Percentiles rank a stretch among this genome's conserved stretches.
Evolutionary conservation across 768 basidiomycete species (phyloP).

Genomic region (Austroboletus eburneus): DNA sequence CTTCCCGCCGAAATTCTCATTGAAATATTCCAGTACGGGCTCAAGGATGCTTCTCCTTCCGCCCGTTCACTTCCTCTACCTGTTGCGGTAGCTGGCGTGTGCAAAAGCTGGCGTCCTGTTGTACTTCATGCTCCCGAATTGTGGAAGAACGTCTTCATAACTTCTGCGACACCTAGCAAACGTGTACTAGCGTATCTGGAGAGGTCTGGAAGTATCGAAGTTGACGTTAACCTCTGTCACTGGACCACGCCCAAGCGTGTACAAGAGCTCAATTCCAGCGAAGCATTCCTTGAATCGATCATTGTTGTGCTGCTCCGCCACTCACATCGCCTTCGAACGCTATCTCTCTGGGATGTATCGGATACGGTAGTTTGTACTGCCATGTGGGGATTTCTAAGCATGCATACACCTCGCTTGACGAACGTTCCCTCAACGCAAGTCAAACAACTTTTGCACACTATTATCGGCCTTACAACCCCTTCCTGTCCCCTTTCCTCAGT

Average conservation of each 20-base stretch:
- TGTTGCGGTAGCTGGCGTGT: conserved; percentile 7
- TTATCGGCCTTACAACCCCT: conserved; percentile 3
- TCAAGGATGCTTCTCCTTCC: not conserved
- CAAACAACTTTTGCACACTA: conserved; percentile 1
- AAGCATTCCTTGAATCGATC: conserved; percentile 4
- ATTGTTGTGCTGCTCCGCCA: conserved; percentile 1
- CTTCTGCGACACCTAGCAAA: conserved; percentile 6
- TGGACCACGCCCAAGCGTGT: conserved; percentile 1
- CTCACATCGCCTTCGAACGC: conserved; percentile 4
- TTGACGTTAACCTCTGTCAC: conserved; percentile 11
- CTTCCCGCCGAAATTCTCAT: conserved; percentile 20
- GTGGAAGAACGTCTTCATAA: conserved; percentile 15
- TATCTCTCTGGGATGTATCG: conserved; percentile 14
- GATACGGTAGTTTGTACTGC: conserved; percentile 8
- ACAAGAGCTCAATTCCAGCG: not conserved
- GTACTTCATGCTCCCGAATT: conserved; percentile 4
- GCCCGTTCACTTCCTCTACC: conserved; percentile 2
- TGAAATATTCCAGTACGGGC: conserved; percentile 9
- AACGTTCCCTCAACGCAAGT: conserved; percentile 13
- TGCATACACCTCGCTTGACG: conserved; percentile 5
- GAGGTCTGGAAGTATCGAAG: conserved; percentile 8
- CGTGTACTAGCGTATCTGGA: conserved; percentile 4
- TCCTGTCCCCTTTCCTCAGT: conserved; percentile 10
- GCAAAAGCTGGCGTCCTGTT: conserved; percentile 10
- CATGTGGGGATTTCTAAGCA: not conserved